Conservation (phyloP, 75 land plant genomes). For the Cryptomeria japonica region DNA sequence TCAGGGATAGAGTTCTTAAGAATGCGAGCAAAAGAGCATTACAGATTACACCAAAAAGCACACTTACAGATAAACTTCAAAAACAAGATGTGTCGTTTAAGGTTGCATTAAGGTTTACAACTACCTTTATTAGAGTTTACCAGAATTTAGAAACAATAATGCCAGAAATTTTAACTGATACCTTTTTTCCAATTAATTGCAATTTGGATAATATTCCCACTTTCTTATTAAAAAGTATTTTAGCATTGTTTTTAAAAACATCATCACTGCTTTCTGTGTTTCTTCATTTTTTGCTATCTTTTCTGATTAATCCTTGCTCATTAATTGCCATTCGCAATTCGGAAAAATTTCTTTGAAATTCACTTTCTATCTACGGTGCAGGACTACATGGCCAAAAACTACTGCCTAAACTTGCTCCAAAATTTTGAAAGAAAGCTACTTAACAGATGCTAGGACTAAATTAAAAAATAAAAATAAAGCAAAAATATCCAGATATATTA, state of each 20-base stretch:
- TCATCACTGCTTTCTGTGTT: too few species aligned
- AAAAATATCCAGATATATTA: background rate
- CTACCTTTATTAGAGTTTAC: background rate
- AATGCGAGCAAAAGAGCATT: background rate
- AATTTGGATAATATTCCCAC: too few species aligned
- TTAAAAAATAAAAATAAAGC: background rate
- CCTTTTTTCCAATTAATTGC: too few species aligned
- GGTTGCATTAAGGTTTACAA: background rate
- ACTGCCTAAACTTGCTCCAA: background rate
- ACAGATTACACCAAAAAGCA: background rate
- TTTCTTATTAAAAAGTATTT: too few species aligned
- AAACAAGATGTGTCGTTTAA: background rate
- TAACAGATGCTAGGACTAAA: background rate
- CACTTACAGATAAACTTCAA: background rate
- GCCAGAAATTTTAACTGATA: too few species aligned
- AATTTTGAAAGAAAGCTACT: background rate
- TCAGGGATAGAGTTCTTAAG: background rate
- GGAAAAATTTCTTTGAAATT: background rate
- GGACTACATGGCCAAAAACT: background rate
- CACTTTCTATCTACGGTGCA: background rate
- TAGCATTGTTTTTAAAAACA: too few species aligned
- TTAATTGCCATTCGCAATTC: background rate
- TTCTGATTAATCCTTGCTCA: background rate
- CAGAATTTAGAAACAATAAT: background rate
- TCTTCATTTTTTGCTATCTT: background rate